These are phyloP conservation scores for Cladochytrium replicatum DNA, from an alignment of 192 early-diverging fungal genomes.

Conservation along the genomic window DNA sequence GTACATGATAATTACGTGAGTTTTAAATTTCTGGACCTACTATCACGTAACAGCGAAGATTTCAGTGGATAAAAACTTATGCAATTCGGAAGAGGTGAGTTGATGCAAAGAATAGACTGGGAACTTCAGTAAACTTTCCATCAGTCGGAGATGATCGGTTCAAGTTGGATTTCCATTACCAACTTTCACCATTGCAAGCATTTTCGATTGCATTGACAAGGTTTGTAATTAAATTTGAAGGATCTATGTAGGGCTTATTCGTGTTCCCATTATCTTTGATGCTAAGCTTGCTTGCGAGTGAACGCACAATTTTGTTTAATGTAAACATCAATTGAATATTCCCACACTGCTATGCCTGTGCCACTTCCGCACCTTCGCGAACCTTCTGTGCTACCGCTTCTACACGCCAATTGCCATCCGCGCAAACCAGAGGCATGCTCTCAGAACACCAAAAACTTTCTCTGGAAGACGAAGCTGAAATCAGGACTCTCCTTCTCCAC, in stretches of 20 bases:
- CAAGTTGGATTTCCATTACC: conserved; percentile 86
- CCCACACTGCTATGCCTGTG: no score
- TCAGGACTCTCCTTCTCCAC: no score
- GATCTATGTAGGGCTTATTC: not conserved
- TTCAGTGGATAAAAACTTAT: conserved; percentile 83
- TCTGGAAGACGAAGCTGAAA: no score
- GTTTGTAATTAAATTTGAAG: not conserved
- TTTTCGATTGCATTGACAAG: conserved; percentile 83
- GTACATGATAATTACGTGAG: conserved; percentile 83
- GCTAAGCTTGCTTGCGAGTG: conserved; percentile 86
- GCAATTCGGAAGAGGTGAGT: conserved; percentile 81
- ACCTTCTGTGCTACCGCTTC: no score
- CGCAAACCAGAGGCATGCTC: no score
- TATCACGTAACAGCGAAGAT: not conserved
- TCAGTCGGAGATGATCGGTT: conserved; percentile 54
- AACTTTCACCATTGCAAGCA: conserved; percentile 76
- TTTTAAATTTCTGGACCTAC: not conserved
- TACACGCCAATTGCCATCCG: no score
- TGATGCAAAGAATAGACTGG: not conserved
- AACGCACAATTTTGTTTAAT: no score
- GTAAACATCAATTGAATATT: no score
- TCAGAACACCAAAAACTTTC: no score
- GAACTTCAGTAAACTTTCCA: not conserved
- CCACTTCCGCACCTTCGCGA: no score
- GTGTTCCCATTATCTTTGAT: conserved; percentile 46